Percentiles rank a stretch among this genome's conserved stretches.
Evolutionary conservation across 192 early-diverging fungal genomes (phyloP).

Genomic region (Kickxella alabastrina): DNA sequence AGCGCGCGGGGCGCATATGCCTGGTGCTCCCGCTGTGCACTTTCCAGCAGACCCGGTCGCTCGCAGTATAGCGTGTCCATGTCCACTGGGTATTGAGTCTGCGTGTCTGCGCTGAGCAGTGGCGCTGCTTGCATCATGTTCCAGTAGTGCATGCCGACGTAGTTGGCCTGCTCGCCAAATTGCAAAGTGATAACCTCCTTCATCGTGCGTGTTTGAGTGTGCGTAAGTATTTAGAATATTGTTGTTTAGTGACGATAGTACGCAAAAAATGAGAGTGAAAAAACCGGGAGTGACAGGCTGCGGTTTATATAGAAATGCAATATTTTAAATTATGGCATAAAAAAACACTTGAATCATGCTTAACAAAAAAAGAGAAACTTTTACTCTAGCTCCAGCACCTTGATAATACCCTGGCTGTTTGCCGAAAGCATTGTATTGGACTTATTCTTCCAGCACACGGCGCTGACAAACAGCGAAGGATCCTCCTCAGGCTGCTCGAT

Average conservation of each 20-base stretch:
- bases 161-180: conserved; percentile 82
- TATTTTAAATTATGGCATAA: neutral
- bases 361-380: neutral
- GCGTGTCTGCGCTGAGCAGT: conserved; percentile 52
- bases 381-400: conserved; percentile 72
- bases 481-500: conserved; percentile 54
- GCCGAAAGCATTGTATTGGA: conserved; percentile 75
- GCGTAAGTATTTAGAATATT: too few relatives aligned
- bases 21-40: conserved; percentile 22
- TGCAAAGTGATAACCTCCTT: conserved; percentile 90
- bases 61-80: conserved; percentile 60
- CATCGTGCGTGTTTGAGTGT: conserved; percentile 54
- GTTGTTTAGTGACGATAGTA: too few relatives aligned
- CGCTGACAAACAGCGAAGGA: conserved; percentile 77
- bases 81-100: conserved; percentile 45
- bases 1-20: conserved; percentile 75
- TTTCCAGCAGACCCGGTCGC: conserved; percentile 31
- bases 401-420: conserved; percentile 88
- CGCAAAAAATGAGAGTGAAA: neutral
- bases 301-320: neutral
- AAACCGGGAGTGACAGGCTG: neutral
- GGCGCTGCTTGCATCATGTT: conserved; percentile 56
- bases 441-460: conserved; percentile 86
- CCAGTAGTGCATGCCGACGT: conserved; percentile 90
- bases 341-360: neutral